These are phyloP conservation scores for Yarrowia osloensis DNA, from an alignment of 805 yeast genomes.

Conservation along the genomic window DNA sequence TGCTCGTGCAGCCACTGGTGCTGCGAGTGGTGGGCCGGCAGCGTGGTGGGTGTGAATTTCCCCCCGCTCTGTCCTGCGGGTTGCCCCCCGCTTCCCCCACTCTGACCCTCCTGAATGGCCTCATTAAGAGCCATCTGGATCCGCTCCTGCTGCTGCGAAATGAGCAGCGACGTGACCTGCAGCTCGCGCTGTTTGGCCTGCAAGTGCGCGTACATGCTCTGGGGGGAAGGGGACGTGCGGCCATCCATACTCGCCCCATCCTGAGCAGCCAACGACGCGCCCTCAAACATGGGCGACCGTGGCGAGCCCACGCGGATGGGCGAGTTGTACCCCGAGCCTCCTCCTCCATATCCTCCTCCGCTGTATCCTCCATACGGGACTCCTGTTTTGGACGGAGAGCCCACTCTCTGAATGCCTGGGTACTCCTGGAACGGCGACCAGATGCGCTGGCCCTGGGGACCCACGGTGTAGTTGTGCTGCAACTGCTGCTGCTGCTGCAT, in stretches of 20 bases:
- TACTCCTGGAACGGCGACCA: constrained; percentile 28
- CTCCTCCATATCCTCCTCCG: neutral
- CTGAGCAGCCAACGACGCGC: neutral
- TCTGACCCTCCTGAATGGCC: constrained; percentile 25
- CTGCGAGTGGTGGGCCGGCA: constrained; percentile 32
- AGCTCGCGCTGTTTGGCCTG: constrained; percentile 44
- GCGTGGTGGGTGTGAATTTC: constrained; percentile 17
- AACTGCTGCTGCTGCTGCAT: constrained; percentile 32
- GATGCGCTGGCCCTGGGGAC: constrained; percentile 30
- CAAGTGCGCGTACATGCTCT: constrained; percentile 40
- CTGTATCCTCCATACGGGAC: constrained; percentile 19
- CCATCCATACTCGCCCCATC: neutral
- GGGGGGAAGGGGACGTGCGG: constrained; percentile 31
- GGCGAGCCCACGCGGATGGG: constrained; percentile 30
- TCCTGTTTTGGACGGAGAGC: constrained; percentile 10
- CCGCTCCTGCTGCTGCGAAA: constrained; percentile 43
- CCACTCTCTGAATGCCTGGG: constrained; percentile 24
- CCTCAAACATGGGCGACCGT: constrained; percentile 12
- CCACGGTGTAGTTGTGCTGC: constrained; percentile 20
- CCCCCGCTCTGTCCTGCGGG: neutral
- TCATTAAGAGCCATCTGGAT: constrained; percentile 36
- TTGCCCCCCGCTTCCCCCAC: neutral
- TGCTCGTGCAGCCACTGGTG: constrained; percentile 35
- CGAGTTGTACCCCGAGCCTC: constrained; percentile 15
- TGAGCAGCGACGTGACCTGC: constrained; percentile 40